These are phyloP conservation scores for Curvularia eragrostidis DNA, from an alignment of 2,329 filamentous ascomycete genomes.

Conservation along the genomic window DNA sequence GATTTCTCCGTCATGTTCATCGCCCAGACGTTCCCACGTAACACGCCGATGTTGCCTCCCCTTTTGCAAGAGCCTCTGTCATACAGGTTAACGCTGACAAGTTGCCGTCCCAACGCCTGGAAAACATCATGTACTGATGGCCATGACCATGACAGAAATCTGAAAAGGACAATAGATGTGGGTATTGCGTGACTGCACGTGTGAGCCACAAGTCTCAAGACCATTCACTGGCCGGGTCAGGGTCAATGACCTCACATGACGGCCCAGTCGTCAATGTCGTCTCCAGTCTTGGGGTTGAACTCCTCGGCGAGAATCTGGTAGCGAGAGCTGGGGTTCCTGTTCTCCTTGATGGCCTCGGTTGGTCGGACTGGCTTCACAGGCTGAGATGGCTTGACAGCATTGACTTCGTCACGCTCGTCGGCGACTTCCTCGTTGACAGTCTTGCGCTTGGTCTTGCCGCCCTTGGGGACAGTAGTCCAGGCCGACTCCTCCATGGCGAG, in stretches of 20 bases:
- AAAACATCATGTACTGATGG: slow-evolving; percentile 7
- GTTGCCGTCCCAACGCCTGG: slow-evolving; percentile 5
- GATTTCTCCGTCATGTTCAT: slow-evolving; percentile 2
- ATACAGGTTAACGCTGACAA: slow-evolving; percentile 4
- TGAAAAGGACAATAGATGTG: slow-evolving; percentile 4
- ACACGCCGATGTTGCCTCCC: slow-evolving; percentile 2
- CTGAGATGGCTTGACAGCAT: slow-evolving; percentile 22
- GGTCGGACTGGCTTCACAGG: slow-evolving; percentile 35
- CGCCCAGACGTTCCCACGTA: slow-evolving; percentile 10
- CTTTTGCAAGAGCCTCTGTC: slow-evolving; percentile 3
- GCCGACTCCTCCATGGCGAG: slow-evolving; percentile 58
- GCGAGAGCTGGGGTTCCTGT: slow-evolving; percentile 37
- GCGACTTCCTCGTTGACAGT: slow-evolving; percentile 51
- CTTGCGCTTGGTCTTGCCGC: slow-evolving; percentile 62
- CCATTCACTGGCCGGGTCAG: slow-evolving; percentile 3
- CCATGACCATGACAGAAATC: slow-evolving; percentile 2
- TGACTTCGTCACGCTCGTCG: slow-evolving; percentile 49
- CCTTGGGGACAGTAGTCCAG: slow-evolving; percentile 67
- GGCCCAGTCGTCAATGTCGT: slow-evolving; percentile 52
- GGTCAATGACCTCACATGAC: slow-evolving; percentile 38
- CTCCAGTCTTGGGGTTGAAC: slow-evolving; percentile 37
- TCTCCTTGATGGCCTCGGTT: slow-evolving; percentile 36
- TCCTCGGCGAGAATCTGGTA: slow-evolving; percentile 41
- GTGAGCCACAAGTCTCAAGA: neutral
- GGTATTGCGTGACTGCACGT: neutral